Base-by-base conservation (phyloP, 1,139 yeast species). In the Yamadazyma diddensiae region DNA sequence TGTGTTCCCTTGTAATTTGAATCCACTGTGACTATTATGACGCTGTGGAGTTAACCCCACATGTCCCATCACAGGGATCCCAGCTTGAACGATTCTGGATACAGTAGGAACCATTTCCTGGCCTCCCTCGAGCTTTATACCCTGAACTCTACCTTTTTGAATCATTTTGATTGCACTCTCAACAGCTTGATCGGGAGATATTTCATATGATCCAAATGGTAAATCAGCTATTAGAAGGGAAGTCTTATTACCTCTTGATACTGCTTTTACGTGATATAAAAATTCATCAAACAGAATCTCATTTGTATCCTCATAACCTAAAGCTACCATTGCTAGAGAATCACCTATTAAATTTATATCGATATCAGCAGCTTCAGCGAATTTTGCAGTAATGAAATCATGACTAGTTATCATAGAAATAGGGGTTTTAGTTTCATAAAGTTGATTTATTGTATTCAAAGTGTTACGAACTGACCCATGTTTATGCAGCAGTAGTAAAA, bases 11-110 rank as follows among this genome's bases (percentile, higher is more conserved):
- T 92, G 98, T 2, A 86, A 80, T 55, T 77, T 82, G 59, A 82
- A 92, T 0, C 98, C 98, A 12, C 97, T 94, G 14, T 84, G 52
- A 0, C 86, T 56, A 42, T 86, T 78, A 42, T 80, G 81, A 30
- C 86, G 71, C 54, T 92, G 98, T 2, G 98, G 98, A 6, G 95
- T 86, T 25, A 92, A 65, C 0, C 98, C 98, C 21, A 86, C 77
- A 56, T 92, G 98, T 2, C 94, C 97, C 66, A 88, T 73, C 1
- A 90, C 90, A 0, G 97, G 95, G 14, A 92, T 81, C 1, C 97
- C 97, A 23, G 82, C 67, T 7, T 65, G 55, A 0, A 79, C 69
- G 17, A 86, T 59, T 36, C 66, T 67, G 31, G 57, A 46, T 18
- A 86, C 72, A 1, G 63, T 57, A 3, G 59, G 55, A 4, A 58